A percentile compares a stretch with the other conserved stretches of the same genome.
phyloP scores from a whole-genome alignment of 306 rosid genomes.

The Elaeagnus macrophylla region DNA sequence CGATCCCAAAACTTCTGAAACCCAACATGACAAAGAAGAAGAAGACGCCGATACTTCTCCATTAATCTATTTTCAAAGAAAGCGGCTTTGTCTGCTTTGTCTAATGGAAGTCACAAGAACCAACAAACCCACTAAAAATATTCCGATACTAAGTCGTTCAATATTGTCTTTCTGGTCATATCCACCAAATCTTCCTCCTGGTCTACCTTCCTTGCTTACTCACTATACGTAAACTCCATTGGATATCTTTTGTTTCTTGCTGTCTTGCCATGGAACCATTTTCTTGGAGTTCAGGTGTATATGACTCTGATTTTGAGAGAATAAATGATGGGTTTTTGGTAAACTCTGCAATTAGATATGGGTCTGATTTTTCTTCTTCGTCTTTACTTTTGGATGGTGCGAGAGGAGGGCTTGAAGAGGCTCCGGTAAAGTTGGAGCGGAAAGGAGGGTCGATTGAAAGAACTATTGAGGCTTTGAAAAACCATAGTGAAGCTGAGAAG shows the following conservation, averaged over 20 bases:
- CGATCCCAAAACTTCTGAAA: constrained; percentile 14
- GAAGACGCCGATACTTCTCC: constrained; percentile 12
- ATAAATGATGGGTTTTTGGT: constrained; percentile 24
- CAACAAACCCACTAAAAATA: background rate
- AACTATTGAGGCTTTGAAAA: constrained; percentile 49
- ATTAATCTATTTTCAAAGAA: constrained; percentile 5
- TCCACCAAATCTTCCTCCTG: background rate
- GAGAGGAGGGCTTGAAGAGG: constrained; percentile 54
- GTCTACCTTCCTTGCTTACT: constrained; percentile 8
- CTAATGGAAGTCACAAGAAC: constrained; percentile 9
- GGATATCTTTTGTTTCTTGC: constrained; percentile 2
- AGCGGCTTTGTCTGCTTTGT: background rate
- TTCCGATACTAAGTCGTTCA: constrained; percentile 8
- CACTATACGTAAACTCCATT: constrained; percentile 10
- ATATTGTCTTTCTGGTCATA: constrained; percentile 15
- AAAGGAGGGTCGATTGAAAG: constrained; percentile 44
- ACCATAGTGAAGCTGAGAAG: constrained; percentile 66
- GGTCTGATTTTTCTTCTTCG: constrained; percentile 37
- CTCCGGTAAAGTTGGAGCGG: constrained; percentile 34
- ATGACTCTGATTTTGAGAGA: constrained; percentile 14
- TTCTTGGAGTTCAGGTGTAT: constrained; percentile 29
- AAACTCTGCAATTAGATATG: constrained; percentile 24
- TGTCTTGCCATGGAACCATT: constrained; percentile 25
- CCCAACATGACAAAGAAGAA: constrained; percentile 15
- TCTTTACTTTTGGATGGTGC: constrained; percentile 50